Evolutionary conservation across 495 filamentous ascomycete genomes (phyloP), one percentile per base, ranked within the genome.

Genomic region (Neurospora sp.): DNA sequence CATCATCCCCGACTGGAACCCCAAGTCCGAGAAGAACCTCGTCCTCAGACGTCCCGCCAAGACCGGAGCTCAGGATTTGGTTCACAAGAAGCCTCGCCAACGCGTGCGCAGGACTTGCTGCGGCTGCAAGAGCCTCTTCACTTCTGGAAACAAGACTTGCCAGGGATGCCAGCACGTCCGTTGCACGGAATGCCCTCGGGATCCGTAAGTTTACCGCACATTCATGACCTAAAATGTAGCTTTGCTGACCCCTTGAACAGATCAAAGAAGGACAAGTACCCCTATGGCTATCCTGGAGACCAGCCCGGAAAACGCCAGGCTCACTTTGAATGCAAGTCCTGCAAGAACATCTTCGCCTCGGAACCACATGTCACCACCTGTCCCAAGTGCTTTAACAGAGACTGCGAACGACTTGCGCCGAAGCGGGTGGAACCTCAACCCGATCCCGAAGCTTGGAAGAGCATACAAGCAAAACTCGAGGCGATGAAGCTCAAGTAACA

Each of bases 101-200:
- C 85, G 92, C 9, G 85, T 95, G 18, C 87, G 91, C 22, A 89
- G 94, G 40, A 89, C 81, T 61, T 97, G 94, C 79, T 93, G 96
- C 78, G 82, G 86, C 71, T 97, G 94, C 77, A 76, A 87, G 68
- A 88, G 81, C n/a, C 77, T 88, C 9, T 97, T 95, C 80, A 77
- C 72, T 4, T 72, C 74, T 16, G 72, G 73, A n/a, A 74, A 20
- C 70, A 83, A 83, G 77, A 83, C 84, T 16, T 97, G 94, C 78
- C 81, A 83, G 3, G 84, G 82, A 53, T 97, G 94, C 79, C 82
- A 84, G 20, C 94, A 98, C 83, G 78, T 85, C 53, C 91, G 93
- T 40, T 97, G 95, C 85, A 91, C 89, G 68, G 89, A 88, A 71
- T 97, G 94, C 79, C 93, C 92, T 40, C 80, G 94, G 48, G 90